Base-by-base conservation (phyloP, 768 basidiomycete species). In the Wakefieldia striispora region DNA sequence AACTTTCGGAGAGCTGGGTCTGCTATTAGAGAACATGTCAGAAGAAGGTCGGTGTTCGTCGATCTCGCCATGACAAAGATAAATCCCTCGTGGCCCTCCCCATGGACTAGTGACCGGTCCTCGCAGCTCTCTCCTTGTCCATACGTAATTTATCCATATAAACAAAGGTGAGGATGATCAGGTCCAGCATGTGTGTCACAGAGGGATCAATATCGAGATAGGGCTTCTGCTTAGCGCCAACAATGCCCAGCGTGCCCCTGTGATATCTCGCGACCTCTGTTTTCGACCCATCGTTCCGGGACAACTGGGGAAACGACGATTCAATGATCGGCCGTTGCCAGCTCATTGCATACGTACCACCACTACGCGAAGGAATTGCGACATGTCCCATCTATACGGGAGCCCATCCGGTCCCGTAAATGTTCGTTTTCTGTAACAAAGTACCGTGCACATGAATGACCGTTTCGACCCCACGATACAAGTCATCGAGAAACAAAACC, bases 381-480 rank as follows among this genome's bases (percentile, higher is more conserved):
- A 45, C 42, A 70, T 47, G 8, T 55, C 49, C 72, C 70, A 73
- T 11, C 61, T 51, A 33, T 70, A 71, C 35, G 64, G 55, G 19
- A 41, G 53, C 7, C 64, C 65, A 45, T 72, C 69, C 11, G 54
- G 65, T 0, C 68, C 68, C 6, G 45, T 60, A 43, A 72, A 72
- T 3, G 62, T 54, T 13, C 54, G 56, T 20, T 59, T 51, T 1
- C 57, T 60, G 45, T 17, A 5, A 7, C 33, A 17, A 41, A 10
- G 27, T 4, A 21, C 40, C 11, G 16, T 16, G 29, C 6, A 40
- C 16, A 7, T 57, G 54, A 35, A 37, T 62, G 62, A 47, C 63
- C 51, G n/a, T n/a, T n/a, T n/a, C n/a, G n/a, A n/a, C n/a, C n/a
- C n/a, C n/a, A n/a, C n/a, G 20, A 42, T 50, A 19, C 59, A 16